These are phyloP conservation scores for Elsinoe batatas DNA, from an alignment of 2,329 filamentous ascomycete genomes.

Conservation along the genomic window DNA sequence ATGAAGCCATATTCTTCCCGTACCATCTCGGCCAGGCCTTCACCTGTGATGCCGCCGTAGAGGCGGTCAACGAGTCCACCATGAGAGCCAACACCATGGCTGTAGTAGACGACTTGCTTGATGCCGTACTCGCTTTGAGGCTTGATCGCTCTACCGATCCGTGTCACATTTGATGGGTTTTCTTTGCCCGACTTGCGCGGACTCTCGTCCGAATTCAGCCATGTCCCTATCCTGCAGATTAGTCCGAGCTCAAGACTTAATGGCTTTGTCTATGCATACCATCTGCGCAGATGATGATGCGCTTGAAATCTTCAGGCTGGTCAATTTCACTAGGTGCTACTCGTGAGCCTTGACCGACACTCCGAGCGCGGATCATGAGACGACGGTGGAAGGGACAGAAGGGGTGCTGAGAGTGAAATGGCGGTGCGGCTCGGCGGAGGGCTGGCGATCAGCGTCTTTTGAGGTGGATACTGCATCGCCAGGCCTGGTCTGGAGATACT, in stretches of 20 bases:
- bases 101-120: constrained; percentile 43
- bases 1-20: constrained; percentile 42
- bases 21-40: constrained; percentile 38
- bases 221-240: constrained; percentile 28
- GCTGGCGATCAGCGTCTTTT: constrained; percentile 9
- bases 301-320: constrained; percentile 14
- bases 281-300: constrained; percentile 34
- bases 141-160: constrained; percentile 41
- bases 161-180: constrained; percentile 41
- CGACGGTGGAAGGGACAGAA: neutral
- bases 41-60: constrained; percentile 32
- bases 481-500: neutral
- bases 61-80: constrained; percentile 35
- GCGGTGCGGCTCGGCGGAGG: constrained; percentile 11
- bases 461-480: neutral
- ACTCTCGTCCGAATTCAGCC: constrained; percentile 40
- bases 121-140: constrained; percentile 38
- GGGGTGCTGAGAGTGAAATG: neutral
- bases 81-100: constrained; percentile 38
- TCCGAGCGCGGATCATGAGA: constrained; percentile 2
- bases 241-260: neutral
- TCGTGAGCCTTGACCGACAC: constrained; percentile 3
- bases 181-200: constrained; percentile 32
- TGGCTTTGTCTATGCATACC: constrained; percentile 23
- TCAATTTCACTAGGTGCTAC: neutral